Percentiles rank a stretch among this genome's conserved stretches.
These are phyloP conservation scores for Pseudonitzschia multiseries DNA, from an alignment of 108 stramenopile genomes.

Conservation along the genomic window DNA sequence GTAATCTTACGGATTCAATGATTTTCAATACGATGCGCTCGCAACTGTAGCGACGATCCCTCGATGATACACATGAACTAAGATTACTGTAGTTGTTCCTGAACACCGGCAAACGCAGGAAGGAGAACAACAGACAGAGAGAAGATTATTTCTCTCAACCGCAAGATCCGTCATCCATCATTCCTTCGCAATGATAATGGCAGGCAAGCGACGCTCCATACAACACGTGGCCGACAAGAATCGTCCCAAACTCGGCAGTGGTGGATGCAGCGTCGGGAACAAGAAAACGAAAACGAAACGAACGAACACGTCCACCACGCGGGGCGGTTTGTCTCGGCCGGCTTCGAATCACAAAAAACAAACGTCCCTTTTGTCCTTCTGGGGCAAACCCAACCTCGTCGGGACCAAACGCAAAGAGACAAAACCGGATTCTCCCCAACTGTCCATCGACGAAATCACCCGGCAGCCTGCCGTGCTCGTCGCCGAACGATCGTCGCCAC, in stretches of 20 bases:
- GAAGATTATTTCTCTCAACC: too few species aligned
- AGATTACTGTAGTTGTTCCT: too few species aligned
- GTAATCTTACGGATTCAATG: too few species aligned
- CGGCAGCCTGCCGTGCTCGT: too few species aligned
- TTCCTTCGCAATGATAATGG: neutral
- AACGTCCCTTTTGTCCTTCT: conserved; percentile 13
- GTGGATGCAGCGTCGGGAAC: neutral
- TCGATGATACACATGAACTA: too few species aligned
- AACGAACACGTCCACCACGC: neutral
- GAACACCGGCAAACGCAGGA: too few species aligned
- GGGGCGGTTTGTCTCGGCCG: neutral
- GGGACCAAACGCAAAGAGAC: neutral
- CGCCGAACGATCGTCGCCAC: neutral
- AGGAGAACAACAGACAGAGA: too few species aligned
- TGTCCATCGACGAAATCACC: neutral
- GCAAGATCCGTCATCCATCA: too few species aligned
- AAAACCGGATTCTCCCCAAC: neutral
- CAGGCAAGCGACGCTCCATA: neutral
- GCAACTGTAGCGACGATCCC: too few species aligned
- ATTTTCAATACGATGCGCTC: too few species aligned
- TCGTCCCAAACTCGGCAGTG: neutral
- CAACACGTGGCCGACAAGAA: neutral
- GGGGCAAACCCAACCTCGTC: conserved; percentile 2
- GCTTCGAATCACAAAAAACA: neutral
- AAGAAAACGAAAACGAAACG: conserved; percentile 6